These are phyloP conservation scores for Chlorella sp. DNA, from an alignment of 139 green algal genomes.

Conservation along the genomic window DNA sequence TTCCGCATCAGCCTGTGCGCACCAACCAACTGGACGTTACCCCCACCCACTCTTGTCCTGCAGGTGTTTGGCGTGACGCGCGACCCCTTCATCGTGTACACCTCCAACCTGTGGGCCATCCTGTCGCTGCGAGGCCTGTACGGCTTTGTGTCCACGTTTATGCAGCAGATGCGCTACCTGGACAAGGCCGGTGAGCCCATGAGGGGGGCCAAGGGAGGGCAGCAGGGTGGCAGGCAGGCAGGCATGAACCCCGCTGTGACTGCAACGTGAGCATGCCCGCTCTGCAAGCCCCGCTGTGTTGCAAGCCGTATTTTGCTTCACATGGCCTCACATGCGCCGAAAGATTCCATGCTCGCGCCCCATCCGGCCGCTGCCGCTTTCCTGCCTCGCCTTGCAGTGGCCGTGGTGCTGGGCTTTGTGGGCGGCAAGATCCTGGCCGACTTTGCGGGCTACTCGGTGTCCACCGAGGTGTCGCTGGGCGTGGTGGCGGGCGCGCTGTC, in stretches of 20 bases:
- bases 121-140: constrained; percentile 84
- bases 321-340: too few species aligned
- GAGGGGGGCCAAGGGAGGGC: neutral
- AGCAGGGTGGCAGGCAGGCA: neutral
- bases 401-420: constrained; percentile 88
- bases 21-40: neutral
- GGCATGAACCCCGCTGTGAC: neutral
- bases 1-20: neutral
- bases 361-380: too few species aligned
- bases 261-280: neutral
- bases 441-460: constrained; percentile 74
- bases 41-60: neutral
- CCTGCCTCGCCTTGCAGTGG: constrained; percentile 51
- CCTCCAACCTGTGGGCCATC: constrained; percentile 96
- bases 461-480: constrained; percentile 76
- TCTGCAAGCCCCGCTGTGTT: too few species aligned
- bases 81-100: constrained; percentile 98
- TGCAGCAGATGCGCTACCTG: constrained; percentile 63
- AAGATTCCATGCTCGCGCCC: neutral
- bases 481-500: constrained; percentile 76
- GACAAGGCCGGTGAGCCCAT: constrained; percentile 68
- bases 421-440: constrained; percentile 85
- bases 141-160: constrained; percentile 60
- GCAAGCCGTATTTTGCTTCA: too few species aligned
- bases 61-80: constrained; percentile 93